Evolutionary conservation across 2,329 filamentous ascomycete species (phyloP).

Genomic region (Neoscytalidium dimidiatum): DNA sequence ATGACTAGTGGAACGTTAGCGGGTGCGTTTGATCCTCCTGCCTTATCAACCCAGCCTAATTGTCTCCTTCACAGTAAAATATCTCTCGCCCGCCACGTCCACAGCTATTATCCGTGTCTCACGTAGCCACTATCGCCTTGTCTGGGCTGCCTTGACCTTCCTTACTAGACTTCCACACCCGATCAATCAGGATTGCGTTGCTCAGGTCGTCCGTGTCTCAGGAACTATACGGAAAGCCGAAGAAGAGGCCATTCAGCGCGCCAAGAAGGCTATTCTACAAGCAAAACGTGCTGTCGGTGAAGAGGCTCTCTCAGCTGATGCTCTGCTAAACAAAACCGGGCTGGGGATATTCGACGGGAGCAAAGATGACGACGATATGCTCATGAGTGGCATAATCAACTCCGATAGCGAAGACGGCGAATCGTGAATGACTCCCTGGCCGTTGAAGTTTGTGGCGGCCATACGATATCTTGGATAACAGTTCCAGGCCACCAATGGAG

Average conservation of each 20-base stretch:
- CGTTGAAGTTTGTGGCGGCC: background rate
- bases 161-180: slow-evolving; percentile 68
- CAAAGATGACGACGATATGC: background rate
- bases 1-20: slow-evolving; percentile 68
- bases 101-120: slow-evolving; percentile 88
- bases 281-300: background rate
- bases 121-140: slow-evolving; percentile 78
- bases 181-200: slow-evolving; percentile 68
- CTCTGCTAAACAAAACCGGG: background rate
- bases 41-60: background rate
- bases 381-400: background rate
- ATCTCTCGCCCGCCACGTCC: slow-evolving; percentile 86
- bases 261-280: slow-evolving; percentile 47
- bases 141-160: slow-evolving; percentile 87
- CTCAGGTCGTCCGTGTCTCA: slow-evolving; percentile 82
- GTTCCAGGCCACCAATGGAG: background rate
- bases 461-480: background rate
- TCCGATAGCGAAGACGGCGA: background rate
- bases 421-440: background rate
- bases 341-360: background rate
- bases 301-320: background rate
- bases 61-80: slow-evolving; percentile 70
- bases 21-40: slow-evolving; percentile 52
- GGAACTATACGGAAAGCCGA: slow-evolving; percentile 93
- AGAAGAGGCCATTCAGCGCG: slow-evolving; percentile 81